Conservation (phyloP, 2,329 filamentous ascomycete species). For the Penicillium expansum region DNA sequence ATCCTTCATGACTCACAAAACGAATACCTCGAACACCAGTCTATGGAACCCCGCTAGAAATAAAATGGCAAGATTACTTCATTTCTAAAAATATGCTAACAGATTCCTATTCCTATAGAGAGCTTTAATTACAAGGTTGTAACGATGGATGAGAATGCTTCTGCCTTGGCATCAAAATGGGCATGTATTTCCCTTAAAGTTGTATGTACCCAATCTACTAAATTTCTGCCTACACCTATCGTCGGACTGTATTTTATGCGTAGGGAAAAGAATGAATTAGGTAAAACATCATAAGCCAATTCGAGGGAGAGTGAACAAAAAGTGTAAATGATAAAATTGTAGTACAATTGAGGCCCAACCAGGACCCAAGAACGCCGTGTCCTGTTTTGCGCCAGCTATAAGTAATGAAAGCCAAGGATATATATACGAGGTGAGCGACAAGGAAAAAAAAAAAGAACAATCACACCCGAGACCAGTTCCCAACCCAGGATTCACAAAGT, state of each 20-base stretch:
- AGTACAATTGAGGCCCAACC: constrained; percentile 5
- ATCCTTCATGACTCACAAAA: neutral
- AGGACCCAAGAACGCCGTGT: constrained; percentile 11
- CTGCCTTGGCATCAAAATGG: neutral
- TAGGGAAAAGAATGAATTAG: neutral
- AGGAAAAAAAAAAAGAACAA: neutral
- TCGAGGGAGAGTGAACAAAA: neutral
- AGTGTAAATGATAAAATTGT: neutral
- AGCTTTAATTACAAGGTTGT: neutral
- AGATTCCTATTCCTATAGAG: constrained; percentile 13
- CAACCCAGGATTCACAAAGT: neutral
- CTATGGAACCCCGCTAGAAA: too few species aligned
- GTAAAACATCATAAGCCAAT: neutral
- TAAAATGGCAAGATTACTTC: neutral
- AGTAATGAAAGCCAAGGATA: constrained; percentile 15
- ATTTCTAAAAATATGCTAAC: neutral
- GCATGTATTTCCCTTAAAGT: neutral
- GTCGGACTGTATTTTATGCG: too few species aligned
- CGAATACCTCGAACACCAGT: too few species aligned
- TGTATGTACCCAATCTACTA: neutral
- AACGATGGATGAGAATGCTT: neutral
- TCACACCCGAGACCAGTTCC: neutral
- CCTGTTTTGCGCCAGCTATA: constrained; percentile 14
- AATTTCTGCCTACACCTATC: neutral
- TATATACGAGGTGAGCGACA: constrained; percentile 8